Evolutionary conservation across 1,139 yeast species (phyloP).

Genomic region (Taphrina wiesneri): DNA sequence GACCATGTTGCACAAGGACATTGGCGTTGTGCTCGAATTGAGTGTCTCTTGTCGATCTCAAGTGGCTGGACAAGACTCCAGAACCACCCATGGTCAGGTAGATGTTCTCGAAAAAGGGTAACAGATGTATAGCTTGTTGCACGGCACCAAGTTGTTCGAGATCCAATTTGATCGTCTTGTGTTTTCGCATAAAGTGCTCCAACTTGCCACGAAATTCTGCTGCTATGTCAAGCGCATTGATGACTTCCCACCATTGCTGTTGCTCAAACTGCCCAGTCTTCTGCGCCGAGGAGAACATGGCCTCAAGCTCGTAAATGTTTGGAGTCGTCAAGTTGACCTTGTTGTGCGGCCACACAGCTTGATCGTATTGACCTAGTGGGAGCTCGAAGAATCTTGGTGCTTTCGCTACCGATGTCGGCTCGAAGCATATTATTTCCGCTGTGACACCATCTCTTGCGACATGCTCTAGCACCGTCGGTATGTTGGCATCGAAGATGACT

Average conservation of each 20-base stretch:
- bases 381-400: slow-evolving; percentile 44
- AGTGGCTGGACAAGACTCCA: slow-evolving; percentile 60
- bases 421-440: slow-evolving; percentile 53
- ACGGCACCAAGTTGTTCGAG: slow-evolving; percentile 55
- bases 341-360: slow-evolving; percentile 45
- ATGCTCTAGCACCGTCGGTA: slow-evolving; percentile 49
- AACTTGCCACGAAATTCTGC: slow-evolving; percentile 52
- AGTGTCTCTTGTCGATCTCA: slow-evolving; percentile 40
- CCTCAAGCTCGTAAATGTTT: slow-evolving; percentile 60
- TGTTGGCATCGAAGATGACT: slow-evolving; percentile 69
- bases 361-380: not conserved
- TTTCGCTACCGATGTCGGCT: slow-evolving; percentile 75
- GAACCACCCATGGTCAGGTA: slow-evolving; percentile 65
- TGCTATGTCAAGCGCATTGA: slow-evolving; percentile 63
- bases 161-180: slow-evolving; percentile 42
- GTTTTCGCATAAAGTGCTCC: slow-evolving; percentile 42
- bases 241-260: slow-evolving; percentile 71
- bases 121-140: slow-evolving; percentile 67
- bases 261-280: slow-evolving; percentile 58
- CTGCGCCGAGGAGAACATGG: slow-evolving; percentile 57
- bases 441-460: slow-evolving; percentile 37
- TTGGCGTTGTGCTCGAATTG: slow-evolving; percentile 22
- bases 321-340: slow-evolving; percentile 61
- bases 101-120: slow-evolving; percentile 72
- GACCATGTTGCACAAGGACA: slow-evolving; percentile 2